phyloP scores from a whole-genome alignment of 257 asterid genomes.

The Knoxia roxburghii region DNA sequence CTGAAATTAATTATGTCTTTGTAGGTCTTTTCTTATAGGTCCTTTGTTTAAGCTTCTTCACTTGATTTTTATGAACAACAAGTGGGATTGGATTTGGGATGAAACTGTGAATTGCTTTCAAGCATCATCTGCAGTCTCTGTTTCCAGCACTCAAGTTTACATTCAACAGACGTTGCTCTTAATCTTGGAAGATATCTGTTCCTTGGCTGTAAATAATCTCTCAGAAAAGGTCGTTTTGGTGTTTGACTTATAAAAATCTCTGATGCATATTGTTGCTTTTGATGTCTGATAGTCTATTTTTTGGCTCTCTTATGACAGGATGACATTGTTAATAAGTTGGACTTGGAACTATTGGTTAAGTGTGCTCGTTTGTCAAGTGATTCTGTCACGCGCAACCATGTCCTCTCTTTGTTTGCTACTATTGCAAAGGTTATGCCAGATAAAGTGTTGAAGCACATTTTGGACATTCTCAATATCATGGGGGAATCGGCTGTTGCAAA shows the following conservation, averaged over 20 bases:
- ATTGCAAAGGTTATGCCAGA: slow-evolving; percentile 70
- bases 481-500: slow-evolving; percentile 75
- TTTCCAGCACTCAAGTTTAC: slow-evolving; percentile 39
- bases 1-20: neutral
- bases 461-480: slow-evolving; percentile 55
- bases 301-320: slow-evolving; percentile 40
- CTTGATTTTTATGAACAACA: slow-evolving; percentile 35
- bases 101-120: slow-evolving; percentile 23
- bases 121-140: slow-evolving; percentile 36
- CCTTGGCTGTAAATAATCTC: slow-evolving; percentile 35
- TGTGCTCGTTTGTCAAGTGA: slow-evolving; percentile 68
- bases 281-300: slow-evolving; percentile 26
- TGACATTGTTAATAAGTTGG: slow-evolving; percentile 25
- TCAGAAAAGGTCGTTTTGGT: slow-evolving; percentile 39
- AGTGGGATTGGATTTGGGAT: slow-evolving; percentile 36
- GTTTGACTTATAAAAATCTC: slow-evolving; percentile 5
- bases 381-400: slow-evolving; percentile 64
- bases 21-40: slow-evolving; percentile 65
- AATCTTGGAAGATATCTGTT: slow-evolving; percentile 69
- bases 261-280: slow-evolving; percentile 7
- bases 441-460: slow-evolving; percentile 59
- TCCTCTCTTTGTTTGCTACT: slow-evolving; percentile 67
- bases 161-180: slow-evolving; percentile 66
- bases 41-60: slow-evolving; percentile 71
- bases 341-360: slow-evolving; percentile 58